A percentile compares a stretch with the other conserved stretches of the same genome.
These are phyloP conservation scores for Puccinia novopanici DNA, from an alignment of 1,284 basidiomycete species.

Conservation along the genomic window DNA sequence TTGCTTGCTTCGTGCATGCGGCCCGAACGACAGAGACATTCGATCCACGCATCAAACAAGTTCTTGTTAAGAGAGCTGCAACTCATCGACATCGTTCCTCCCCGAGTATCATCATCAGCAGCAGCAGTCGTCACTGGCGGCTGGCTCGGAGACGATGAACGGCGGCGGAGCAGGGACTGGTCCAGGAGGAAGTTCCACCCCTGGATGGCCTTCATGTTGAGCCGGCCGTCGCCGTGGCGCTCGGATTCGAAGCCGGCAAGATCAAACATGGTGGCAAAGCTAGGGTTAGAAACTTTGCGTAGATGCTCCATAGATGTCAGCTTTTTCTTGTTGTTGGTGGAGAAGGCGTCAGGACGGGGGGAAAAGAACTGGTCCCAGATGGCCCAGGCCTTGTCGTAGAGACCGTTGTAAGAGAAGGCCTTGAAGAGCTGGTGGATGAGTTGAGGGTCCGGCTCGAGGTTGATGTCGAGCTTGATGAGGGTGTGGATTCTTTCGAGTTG, in stretches of 20 bases:
- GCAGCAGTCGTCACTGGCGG: conserved; percentile 61
- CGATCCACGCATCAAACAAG: conserved; percentile 76
- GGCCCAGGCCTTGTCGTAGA: conserved; percentile 70
- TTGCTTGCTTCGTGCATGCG: conserved; percentile 70
- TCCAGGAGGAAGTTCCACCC: conserved; percentile 1
- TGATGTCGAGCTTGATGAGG: conserved; percentile 73
- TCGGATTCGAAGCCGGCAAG: conserved; percentile 70
- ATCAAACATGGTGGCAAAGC: conserved; percentile 80
- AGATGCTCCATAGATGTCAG: conserved; percentile 60
- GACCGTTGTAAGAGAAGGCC: conserved; percentile 76
- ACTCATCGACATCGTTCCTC: conserved; percentile 61
- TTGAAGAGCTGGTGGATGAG: conserved; percentile 89
- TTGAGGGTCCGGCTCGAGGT: conserved; percentile 71
- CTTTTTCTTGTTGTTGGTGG: too few species aligned
- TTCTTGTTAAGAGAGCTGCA: conserved; percentile 62
- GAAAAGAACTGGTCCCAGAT: conserved; percentile 70
- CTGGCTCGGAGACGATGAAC: conserved; percentile 57
- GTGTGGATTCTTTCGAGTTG: conserved; percentile 72
- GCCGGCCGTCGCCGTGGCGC: conserved; percentile 53
- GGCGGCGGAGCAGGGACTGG: not conserved
- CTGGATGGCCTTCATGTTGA: conserved; percentile 45
- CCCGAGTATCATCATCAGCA: conserved; percentile 63
- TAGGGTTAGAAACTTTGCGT: conserved; percentile 65
- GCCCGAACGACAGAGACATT: conserved; percentile 76
- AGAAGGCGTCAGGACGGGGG: not conserved